Evolutionary conservation across 2,329 filamentous ascomycete species (phyloP).

Genomic region (Botryotinia narcissicola): DNA sequence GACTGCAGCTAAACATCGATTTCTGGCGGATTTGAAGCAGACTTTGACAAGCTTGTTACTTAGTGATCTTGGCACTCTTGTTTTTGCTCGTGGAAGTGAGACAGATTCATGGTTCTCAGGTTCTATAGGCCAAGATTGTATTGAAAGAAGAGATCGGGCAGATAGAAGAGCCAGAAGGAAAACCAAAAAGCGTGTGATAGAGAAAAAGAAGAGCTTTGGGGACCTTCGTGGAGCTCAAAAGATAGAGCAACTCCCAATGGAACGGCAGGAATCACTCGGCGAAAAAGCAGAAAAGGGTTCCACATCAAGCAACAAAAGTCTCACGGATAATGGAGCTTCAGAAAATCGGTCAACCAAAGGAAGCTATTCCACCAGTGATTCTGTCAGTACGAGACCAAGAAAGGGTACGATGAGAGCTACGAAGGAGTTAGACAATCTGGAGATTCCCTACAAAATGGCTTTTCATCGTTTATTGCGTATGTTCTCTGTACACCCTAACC

Average conservation of each 20-base stretch:
- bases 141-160: conserved; percentile 56
- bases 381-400: conserved; percentile 21
- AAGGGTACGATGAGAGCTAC: conserved; percentile 26
- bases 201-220: conserved; percentile 67
- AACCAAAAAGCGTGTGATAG: conserved; percentile 51
- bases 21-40: conserved; percentile 74
- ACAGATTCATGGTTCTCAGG: conserved; percentile 82
- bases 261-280: conserved; percentile 27
- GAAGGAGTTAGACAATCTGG: conserved; percentile 40
- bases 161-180: conserved; percentile 41
- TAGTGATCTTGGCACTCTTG: conserved; percentile 82
- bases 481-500: conserved; percentile 87
- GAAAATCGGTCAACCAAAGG: conserved; percentile 33
- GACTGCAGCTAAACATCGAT: conserved; percentile 71
- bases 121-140: conserved; percentile 63
- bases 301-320: conserved; percentile 24
- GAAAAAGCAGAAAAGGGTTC: conserved; percentile 33
- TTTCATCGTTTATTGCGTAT: conserved; percentile 78
- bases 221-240: conserved; percentile 57
- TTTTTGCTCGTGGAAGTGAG: conserved; percentile 83
- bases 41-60: conserved; percentile 79
- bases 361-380: conserved; percentile 35
- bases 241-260: conserved; percentile 27
- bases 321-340: conserved; percentile 28
- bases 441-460: conserved; percentile 78